phyloP scores from a whole-genome alignment of 2,329 filamentous ascomycete genomes.

The Scedosporium apiospermum region DNA sequence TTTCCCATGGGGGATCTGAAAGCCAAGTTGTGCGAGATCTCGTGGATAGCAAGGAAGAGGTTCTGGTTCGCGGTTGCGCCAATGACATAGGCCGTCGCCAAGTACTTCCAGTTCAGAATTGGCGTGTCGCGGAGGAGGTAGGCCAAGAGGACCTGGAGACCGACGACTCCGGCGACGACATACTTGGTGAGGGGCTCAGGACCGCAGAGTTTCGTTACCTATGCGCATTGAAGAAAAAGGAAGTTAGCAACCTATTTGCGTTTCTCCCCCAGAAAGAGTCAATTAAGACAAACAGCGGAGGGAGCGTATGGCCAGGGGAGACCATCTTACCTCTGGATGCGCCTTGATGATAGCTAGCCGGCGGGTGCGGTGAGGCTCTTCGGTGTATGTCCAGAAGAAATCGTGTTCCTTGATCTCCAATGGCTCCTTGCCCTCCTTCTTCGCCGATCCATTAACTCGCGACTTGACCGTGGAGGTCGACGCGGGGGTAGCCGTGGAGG shows the following conservation, averaged over 20 bases:
- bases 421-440: constrained; percentile 6
- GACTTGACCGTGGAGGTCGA: neutral
- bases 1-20: constrained; percentile 76
- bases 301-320: constrained; percentile 2
- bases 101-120: constrained; percentile 76
- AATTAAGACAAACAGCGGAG: constrained; percentile 8
- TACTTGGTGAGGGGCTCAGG: constrained; percentile 95
- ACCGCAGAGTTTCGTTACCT: constrained; percentile 96
- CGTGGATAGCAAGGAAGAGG: constrained; percentile 95
- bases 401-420: constrained; percentile 22
- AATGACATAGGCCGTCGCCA: constrained; percentile 79
- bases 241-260: constrained; percentile 1
- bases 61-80: constrained; percentile 98
- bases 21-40: constrained; percentile 95
- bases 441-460: constrained; percentile 1
- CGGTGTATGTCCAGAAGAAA: constrained; percentile 99
- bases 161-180: constrained; percentile 74
- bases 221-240: neutral
- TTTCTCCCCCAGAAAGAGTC: constrained; percentile 6
- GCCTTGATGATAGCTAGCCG: constrained; percentile 95
- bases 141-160: constrained; percentile 69
- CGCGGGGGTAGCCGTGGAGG: neutral
- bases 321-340: constrained; percentile 68
- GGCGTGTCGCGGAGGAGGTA: constrained; percentile 67
- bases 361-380: constrained; percentile 89